Evolutionary conservation across 441 rosid species (phyloP).

Genomic region (Metrosideros polymorpha): DNA sequence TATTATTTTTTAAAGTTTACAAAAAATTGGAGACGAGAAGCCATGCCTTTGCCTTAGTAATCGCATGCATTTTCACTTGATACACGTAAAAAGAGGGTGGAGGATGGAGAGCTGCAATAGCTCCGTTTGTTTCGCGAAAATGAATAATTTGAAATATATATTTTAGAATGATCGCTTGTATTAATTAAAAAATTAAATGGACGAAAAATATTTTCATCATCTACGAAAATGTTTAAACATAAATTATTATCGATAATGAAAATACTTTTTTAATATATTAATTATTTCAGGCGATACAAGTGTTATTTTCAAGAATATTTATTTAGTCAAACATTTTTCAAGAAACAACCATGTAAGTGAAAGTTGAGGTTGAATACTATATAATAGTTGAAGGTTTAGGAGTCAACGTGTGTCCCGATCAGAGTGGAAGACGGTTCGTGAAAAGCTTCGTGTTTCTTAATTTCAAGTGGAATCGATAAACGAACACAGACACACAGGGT

Average conservation of each 20-base stretch:
- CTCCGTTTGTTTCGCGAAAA: neutral
- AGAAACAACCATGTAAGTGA: accelerated
- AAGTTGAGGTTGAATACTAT: accelerated
- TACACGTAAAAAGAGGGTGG: neutral
- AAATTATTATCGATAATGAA: too few relatives aligned
- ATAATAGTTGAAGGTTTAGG: accelerated
- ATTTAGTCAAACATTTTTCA: neutral
- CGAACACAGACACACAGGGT: neutral
- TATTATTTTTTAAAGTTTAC: too few relatives aligned
- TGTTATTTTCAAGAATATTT: accelerated
- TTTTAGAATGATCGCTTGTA: too few relatives aligned
- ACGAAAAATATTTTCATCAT: accelerated
- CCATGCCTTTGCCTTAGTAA: accelerated
- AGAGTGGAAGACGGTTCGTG: neutral
- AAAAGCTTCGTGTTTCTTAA: neutral
- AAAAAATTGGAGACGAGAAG: neutral
- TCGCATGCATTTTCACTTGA: neutral
- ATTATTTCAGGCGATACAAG: neutral
- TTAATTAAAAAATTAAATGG: neutral
- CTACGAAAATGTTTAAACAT: too few relatives aligned
- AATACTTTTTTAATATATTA: too few relatives aligned
- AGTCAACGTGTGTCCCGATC: accelerated
- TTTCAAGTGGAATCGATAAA: neutral
- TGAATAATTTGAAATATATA: neutral
- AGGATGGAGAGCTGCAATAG: neutral